Base-by-base conservation (phyloP, 2,329 filamentous ascomycete species). In the Monosporascus sp. region DNA sequence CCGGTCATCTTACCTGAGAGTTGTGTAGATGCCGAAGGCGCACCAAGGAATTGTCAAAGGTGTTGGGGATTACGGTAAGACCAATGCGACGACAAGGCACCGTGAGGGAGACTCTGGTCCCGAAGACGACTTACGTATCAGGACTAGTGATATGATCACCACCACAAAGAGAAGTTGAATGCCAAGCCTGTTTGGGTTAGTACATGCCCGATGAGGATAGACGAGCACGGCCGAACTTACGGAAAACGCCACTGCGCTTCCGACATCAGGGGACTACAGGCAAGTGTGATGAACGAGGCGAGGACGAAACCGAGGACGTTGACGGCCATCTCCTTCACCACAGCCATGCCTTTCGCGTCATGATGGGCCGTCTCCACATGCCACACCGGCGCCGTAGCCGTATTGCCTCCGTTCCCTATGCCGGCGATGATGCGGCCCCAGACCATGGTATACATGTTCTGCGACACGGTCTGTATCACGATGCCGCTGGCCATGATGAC, bases 401-500 rank as follows among this genome's bases (percentile, higher is more conserved):
- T 77, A 60, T 74, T 70, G 38, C 75, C 70, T 9, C 76, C 76
- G 43, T 75, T 72, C 0, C 77, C 77, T 8, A 77, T 58, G 5
- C 77, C 77, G 0, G 77, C 73, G 9, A 80, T 67, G 27, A 77
- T 70, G 14, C 77, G 67, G 2, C 73, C 77, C 7, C 77, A 67
- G 37, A 77, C 71, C 53, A 78, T 68, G 51, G 76, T 74, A 1
- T 73, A 59, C 5, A 72, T 68, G n/a, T 64, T 67, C 56, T 70
- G 76, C 1, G 74, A 71, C 0, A 73, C 67, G 2, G 73, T 69
- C 60, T 79, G 76, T 3, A 80, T 65, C 3, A 72, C 57, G 2
- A 75, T 74, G 5, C 77, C 77, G 1, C 72, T 50, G n/a, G 72
- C 67, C 67, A 77, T 71, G 56, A 76, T 66, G 3, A 68, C 27